Conservation (phyloP, 306 rosid genomes). For the Castanospermum australe region DNA sequence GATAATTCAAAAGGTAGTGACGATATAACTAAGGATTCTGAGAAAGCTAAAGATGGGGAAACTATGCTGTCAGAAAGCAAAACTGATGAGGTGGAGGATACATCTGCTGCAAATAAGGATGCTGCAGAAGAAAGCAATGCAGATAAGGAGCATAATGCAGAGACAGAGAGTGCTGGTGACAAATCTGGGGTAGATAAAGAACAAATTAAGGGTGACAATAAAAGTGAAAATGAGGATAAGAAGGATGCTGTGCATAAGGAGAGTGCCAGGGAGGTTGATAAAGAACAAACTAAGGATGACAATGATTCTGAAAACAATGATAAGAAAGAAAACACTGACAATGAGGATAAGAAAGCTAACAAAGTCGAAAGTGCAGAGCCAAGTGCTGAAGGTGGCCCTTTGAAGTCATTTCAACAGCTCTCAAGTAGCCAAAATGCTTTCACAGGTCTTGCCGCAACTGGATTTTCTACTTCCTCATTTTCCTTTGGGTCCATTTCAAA, state of each 20-base stretch:
- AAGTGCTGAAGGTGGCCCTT: slow-evolving; percentile 52
- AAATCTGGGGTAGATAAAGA: slow-evolving; percentile 32
- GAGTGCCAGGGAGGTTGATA: slow-evolving; percentile 36
- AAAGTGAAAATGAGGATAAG: slow-evolving; percentile 32
- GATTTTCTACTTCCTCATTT: slow-evolving; percentile 72
- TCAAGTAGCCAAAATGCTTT: slow-evolving; percentile 94
- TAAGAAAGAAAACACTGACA: slow-evolving; percentile 23
- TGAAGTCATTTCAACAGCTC: slow-evolving; percentile 83
- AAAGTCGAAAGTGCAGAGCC: slow-evolving; percentile 49
- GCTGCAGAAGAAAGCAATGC: slow-evolving; percentile 32
- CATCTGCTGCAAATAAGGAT: slow-evolving; percentile 31
- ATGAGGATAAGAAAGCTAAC: slow-evolving; percentile 45
- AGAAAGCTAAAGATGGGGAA: slow-evolving; percentile 37
- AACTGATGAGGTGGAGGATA: slow-evolving; percentile 33
- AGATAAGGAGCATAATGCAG: slow-evolving; percentile 19
- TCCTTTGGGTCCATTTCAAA: slow-evolving; percentile 73
- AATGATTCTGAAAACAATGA: slow-evolving; percentile 30
- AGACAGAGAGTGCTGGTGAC: slow-evolving; percentile 18
- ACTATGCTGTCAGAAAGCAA: slow-evolving; percentile 42
- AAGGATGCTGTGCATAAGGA: slow-evolving; percentile 25
- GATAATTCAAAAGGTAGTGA: slow-evolving; percentile 37
- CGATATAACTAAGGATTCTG: slow-evolving; percentile 10
- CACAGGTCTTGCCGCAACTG: slow-evolving; percentile 92
- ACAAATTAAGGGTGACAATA: slow-evolving; percentile 14
- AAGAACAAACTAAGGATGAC: slow-evolving; percentile 26